Conservation (phyloP, 192 early-diverging fungal genomes). For the Backusella liffmaniae region DNA sequence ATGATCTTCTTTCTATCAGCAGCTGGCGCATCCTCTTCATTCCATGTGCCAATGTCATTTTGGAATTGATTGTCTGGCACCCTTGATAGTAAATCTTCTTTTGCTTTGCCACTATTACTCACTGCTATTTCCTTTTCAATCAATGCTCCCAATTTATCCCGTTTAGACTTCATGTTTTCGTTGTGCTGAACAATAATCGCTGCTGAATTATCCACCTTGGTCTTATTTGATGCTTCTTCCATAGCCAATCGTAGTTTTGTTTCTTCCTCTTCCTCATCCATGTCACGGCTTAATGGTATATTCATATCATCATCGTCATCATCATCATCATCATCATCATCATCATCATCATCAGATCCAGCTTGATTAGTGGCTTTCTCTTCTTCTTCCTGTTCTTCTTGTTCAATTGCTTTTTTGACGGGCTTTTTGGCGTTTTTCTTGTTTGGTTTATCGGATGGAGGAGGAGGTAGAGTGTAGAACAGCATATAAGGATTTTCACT, state of each 20-base stretch:
- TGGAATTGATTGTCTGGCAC: constrained; percentile 35
- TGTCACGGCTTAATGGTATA: background rate
- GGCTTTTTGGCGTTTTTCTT: background rate
- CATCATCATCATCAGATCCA: background rate
- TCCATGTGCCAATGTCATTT: constrained; percentile 32
- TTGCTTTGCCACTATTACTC: constrained; percentile 41
- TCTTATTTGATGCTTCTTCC: constrained; percentile 35
- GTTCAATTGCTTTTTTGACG: background rate
- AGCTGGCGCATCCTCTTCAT: constrained; percentile 21
- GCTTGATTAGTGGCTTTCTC: background rate
- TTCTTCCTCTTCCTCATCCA: constrained; percentile 38
- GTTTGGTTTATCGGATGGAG: background rate
- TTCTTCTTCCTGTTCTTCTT: constrained; percentile 1
- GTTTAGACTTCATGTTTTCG: constrained; percentile 43
- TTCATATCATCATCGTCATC: background rate
- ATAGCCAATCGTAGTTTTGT: constrained; percentile 29
- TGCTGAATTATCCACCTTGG: constrained; percentile 43
- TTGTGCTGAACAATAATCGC: constrained; percentile 49
- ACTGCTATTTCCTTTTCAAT: constrained; percentile 53
- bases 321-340: background rate
- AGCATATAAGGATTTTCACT: constrained; percentile 77
- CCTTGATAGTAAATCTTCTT: constrained; percentile 33
- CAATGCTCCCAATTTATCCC: constrained; percentile 40
- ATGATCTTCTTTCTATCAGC: constrained; percentile 37
- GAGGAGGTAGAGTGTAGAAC: constrained; percentile 46